Conservation (phyloP, 345 rosid genomes). For the Eucalyptus melliodora region DNA sequence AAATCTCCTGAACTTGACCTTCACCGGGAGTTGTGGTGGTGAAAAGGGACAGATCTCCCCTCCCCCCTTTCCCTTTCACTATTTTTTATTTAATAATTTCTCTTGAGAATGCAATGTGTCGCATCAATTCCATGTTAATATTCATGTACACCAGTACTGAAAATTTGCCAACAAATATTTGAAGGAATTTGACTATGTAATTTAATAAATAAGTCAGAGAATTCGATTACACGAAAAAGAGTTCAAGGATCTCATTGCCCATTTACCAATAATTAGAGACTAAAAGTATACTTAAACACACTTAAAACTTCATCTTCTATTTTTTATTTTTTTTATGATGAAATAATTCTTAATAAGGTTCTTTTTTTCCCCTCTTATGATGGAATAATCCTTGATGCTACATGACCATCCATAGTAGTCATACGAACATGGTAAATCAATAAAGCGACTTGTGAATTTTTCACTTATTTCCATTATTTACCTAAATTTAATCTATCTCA, state of each 20-base stretch:
- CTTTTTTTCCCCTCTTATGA: neutral
- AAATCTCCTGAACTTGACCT: accelerated
- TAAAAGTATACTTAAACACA: neutral
- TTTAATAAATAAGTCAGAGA: accelerated
- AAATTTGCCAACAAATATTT: neutral
- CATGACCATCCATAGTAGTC: neutral
- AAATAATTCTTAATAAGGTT: too few species aligned
- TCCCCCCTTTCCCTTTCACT: too few species aligned
- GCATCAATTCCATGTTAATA: too few species aligned
- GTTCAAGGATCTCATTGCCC: accelerated
- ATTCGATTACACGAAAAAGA: too few species aligned
- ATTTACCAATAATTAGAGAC: neutral
- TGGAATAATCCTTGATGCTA: neutral
- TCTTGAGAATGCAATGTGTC: neutral
- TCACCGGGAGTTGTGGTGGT: too few species aligned
- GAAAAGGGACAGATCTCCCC: too few species aligned
- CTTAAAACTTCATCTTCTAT: neutral
- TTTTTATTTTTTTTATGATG: too few species aligned
- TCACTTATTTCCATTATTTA: neutral
- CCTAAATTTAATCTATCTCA: neutral
- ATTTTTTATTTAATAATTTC: too few species aligned
- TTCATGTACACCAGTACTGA: too few species aligned
- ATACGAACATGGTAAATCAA: neutral
- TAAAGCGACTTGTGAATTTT: neutral
- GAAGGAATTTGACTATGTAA: neutral